A percentile compares a stretch with the other conserved stretches of the same genome.
phyloP scores from a whole-genome alignment of 2,329 filamentous ascomycete genomes.

The Davidsoniella eucalypti region DNA sequence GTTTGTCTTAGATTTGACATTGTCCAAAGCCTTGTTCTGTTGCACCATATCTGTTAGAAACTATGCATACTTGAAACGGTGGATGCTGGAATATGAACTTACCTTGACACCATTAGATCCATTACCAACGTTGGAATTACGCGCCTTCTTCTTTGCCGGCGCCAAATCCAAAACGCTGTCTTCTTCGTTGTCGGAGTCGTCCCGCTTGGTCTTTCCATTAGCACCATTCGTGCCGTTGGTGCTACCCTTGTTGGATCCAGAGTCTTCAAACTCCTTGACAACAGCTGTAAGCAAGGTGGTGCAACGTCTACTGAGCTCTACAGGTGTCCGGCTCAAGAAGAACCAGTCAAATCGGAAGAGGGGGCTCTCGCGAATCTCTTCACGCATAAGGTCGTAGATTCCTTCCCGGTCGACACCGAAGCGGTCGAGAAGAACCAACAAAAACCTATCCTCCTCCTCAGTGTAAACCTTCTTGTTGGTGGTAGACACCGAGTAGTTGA shows the following conservation, averaged over 20 bases:
- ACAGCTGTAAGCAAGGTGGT: conserved; percentile 89
- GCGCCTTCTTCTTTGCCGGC: conserved; percentile 88
- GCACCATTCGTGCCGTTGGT: conserved; percentile 30
- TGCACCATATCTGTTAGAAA: not conserved
- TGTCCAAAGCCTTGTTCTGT: conserved; percentile 87
- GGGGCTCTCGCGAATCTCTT: conserved; percentile 87
- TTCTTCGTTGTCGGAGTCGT: conserved; percentile 75
- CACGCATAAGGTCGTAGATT: conserved; percentile 86
- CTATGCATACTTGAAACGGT: not conserved
- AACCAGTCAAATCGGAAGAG: conserved; percentile 99
- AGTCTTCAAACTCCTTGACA: conserved; percentile 79
- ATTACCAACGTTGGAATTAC: conserved; percentile 22
- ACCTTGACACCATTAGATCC: conserved; percentile 59
- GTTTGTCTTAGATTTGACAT: conserved; percentile 52
- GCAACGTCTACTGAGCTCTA: conserved; percentile 82
- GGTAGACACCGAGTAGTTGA: conserved; percentile 96
- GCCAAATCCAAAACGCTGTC: conserved; percentile 62
- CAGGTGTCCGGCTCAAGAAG: conserved; percentile 84
- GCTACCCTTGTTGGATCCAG: conserved; percentile 27
- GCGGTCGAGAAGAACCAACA: conserved; percentile 83
- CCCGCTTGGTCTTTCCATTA: conserved; percentile 55
- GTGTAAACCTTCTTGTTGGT: conserved; percentile 99
- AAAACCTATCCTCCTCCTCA: conserved; percentile 91
- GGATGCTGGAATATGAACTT: conserved; percentile 20
- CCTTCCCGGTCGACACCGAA: conserved; percentile 82